These are phyloP conservation scores for Skeletonema marinoi DNA, from an alignment of 108 stramenopile genomes.

Conservation along the genomic window DNA sequence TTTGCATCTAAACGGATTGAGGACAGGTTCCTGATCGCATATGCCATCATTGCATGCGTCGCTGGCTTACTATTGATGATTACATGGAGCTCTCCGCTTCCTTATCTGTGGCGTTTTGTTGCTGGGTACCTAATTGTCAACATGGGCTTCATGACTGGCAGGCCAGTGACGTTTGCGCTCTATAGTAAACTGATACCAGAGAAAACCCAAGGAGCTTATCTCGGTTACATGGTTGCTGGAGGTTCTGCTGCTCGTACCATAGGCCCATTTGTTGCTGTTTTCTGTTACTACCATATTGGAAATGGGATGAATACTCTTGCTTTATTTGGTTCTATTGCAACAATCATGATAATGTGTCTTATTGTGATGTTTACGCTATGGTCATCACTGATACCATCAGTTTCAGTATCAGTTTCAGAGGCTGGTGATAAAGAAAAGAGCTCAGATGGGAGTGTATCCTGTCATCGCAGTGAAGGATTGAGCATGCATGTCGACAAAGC, in stretches of 20 bases:
- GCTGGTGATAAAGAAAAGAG: neutral
- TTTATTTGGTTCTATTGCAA: neutral
- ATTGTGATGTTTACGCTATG: neutral
- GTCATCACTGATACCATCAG: neutral
- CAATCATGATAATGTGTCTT: slow-evolving; percentile 7
- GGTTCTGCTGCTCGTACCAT: slow-evolving; percentile 10
- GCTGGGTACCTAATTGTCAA: slow-evolving; percentile 14
- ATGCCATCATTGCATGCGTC: slow-evolving; percentile 4
- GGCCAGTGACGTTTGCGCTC: slow-evolving; percentile 19
- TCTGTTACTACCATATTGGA: slow-evolving; percentile 2
- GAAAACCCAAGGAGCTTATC: slow-evolving; percentile 15
- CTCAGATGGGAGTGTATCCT: neutral
- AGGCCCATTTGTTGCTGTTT: slow-evolving; percentile 13
- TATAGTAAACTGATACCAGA: slow-evolving; percentile 18
- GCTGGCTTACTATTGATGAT: slow-evolving; percentile 8
- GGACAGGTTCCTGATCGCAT: slow-evolving; percentile 14
- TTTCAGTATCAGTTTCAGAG: neutral
- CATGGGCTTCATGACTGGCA: slow-evolving; percentile 23
- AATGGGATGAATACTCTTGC: neutral
- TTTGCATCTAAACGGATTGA: slow-evolving; percentile 13
- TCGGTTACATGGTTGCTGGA: slow-evolving; percentile 23
- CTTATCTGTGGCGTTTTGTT: slow-evolving; percentile 8
- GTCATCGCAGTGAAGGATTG: neutral
- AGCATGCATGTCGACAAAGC: slow-evolving; percentile 7
- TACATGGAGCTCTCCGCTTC: slow-evolving; percentile 1